Evolutionary conservation across 805 yeast genomes (phyloP), one percentile per base, ranked within the genome.

Genomic region (Dipodascus albidus): DNA sequence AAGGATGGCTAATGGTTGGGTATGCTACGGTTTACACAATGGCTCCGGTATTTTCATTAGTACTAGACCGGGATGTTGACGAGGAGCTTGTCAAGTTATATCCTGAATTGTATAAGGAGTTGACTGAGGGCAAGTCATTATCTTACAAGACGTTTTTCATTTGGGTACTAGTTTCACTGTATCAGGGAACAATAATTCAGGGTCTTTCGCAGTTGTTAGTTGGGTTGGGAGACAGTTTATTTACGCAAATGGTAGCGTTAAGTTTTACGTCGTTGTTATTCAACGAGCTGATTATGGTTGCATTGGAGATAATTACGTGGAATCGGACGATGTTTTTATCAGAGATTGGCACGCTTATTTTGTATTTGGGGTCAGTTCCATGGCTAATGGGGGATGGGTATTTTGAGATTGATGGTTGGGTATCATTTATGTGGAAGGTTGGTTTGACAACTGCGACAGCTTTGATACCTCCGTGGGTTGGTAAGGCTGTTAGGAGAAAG

Each of bases 1-100:
- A 93, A 66, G 99, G 99, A 1, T 91, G 95, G 84, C 74, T 93
- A 49, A 89, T 93, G 97, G 99, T 93, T 48, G 99, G 99, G 1
- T 93, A 93, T 69, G 95, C 98, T 1, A 93, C 99, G 0, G 77
- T 88, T 52, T 93, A 93, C 68, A 93, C 99, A 0, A 93, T 93
- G 99, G 89, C 91, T 54, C 99, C 99, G 0, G 98, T 93, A 1
- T 93, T 93, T 62, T 87, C 96, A 0, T 71, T 93, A 59, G 96
- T 95, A 0, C 75, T 88, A 49, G 98, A 93, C 66, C 81, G 83
- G 53, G 99, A 93, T 66, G 90, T 93, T 49, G 89, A 83, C 61
- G 96, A 89, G 65, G 84, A 82, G 52, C 77, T 93, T 58, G 95
- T 96, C 1, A 83, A 83, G 54, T 74, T 89, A 54, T 93, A 91